Conservation (phyloP, 768 basidiomycete genomes). For the Lentinula boryana region DNA sequence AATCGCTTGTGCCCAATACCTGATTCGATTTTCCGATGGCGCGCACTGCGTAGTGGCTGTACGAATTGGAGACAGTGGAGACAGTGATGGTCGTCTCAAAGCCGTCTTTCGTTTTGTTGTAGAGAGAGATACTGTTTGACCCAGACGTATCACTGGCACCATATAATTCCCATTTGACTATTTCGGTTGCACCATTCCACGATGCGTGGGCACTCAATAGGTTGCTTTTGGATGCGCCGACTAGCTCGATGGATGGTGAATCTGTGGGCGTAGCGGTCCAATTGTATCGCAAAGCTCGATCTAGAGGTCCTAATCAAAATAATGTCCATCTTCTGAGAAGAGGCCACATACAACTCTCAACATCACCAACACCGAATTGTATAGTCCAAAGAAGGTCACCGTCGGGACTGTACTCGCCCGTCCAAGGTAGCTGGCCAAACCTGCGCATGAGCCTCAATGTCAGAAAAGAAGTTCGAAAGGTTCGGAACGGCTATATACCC, state of each 20-base stretch:
- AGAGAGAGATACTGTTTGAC: not conserved
- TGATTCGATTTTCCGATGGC: not conserved
- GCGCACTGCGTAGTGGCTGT: not conserved
- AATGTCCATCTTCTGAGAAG: not conserved
- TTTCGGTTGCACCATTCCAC: constrained; percentile 16
- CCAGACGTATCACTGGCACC: not conserved
- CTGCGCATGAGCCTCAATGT: not conserved
- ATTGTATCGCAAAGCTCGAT: constrained; percentile 5
- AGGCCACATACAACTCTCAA: not conserved
- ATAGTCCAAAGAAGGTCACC: constrained; percentile 1
- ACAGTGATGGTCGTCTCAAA: constrained; percentile 13
- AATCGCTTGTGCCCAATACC: not conserved
- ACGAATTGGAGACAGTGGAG: not conserved
- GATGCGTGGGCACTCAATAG: constrained; percentile 9
- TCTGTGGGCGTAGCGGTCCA: constrained; percentile 12
- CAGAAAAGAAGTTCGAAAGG: not conserved
- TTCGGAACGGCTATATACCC: not conserved
- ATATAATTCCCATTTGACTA: constrained; percentile 8
- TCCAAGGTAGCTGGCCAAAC: constrained; percentile 4
- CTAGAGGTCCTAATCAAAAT: not conserved
- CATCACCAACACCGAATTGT: constrained; percentile 3
- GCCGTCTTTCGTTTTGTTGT: constrained; percentile 5
- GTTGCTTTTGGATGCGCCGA: not conserved
- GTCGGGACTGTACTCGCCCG: not conserved
- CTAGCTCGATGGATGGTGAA: constrained; percentile 7